Conservation (phyloP, 1,139 yeast species). For the Wickerhamomyces sp. region DNA sequence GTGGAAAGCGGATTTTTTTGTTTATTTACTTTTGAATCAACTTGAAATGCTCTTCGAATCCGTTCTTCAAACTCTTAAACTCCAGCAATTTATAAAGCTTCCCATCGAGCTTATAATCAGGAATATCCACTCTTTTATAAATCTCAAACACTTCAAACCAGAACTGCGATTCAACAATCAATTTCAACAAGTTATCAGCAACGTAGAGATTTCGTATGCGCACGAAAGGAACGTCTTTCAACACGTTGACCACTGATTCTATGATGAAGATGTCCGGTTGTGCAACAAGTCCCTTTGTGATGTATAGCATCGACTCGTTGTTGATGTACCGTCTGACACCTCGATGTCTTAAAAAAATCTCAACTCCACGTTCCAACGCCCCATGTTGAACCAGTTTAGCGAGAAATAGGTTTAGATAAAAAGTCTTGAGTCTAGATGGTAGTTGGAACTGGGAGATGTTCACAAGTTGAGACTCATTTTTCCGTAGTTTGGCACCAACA, state of each 20-base stretch:
- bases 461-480: slow-evolving; percentile 2
- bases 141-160: slow-evolving; percentile 9
- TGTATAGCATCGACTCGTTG: slow-evolving; percentile 11
- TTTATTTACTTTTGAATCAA: not conserved
- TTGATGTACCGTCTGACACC: slow-evolving; percentile 3
- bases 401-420: slow-evolving; percentile 12
- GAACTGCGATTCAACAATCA: slow-evolving; percentile 6
- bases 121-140: not conserved
- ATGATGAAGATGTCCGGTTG: slow-evolving; percentile 2
- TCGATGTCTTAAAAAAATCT: slow-evolving; percentile 3
- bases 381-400: slow-evolving; percentile 8
- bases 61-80: slow-evolving; percentile 1
- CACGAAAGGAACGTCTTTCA: not conserved
- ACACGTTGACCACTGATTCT: slow-evolving; percentile 2
- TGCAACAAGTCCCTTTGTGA: slow-evolving; percentile 5
- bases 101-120: slow-evolving; percentile 1
- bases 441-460: slow-evolving; percentile 1
- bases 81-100: not conserved
- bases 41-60: slow-evolving; percentile 1
- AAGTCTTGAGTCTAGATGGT: slow-evolving; percentile 8
- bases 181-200: slow-evolving; percentile 1
- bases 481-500: slow-evolving; percentile 8
- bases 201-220: slow-evolving; percentile 1
- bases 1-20: not conserved
- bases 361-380: slow-evolving; percentile 4